These are phyloP conservation scores for Capsicum rhomboideum DNA, from an alignment of 257 asterid species.

Conservation along the genomic window DNA sequence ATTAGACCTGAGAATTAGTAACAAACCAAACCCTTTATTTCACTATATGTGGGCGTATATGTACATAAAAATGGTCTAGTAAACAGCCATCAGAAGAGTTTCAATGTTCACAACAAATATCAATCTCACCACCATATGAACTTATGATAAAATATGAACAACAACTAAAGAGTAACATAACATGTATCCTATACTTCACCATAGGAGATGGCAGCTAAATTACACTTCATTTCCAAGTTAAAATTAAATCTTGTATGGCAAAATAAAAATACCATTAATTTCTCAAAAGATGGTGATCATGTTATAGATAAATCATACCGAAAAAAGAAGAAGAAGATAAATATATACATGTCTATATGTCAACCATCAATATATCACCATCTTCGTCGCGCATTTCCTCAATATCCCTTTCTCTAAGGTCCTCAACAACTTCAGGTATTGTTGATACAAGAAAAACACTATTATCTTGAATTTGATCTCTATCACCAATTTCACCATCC, in stretches of 20 bases:
- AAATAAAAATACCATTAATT: not conserved
- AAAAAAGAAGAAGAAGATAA: no score
- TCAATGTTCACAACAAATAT: not conserved
- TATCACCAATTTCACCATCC: not conserved
- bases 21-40: not conserved
- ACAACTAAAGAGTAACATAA: not conserved
- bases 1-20: not conserved
- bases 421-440: not conserved
- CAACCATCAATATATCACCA: slow-evolving; percentile 50
- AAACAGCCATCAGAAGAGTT: not conserved
- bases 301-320: no score
- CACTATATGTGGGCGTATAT: not conserved
- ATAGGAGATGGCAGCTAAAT: not conserved
- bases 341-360: not conserved
- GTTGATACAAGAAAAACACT: not conserved
- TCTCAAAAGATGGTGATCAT: not conserved
- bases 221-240: not conserved
- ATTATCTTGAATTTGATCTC: not conserved
- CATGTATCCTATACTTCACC: not conserved
- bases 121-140: not conserved
- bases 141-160: not conserved
- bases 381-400: slow-evolving; percentile 47
- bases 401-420: not conserved
- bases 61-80: not conserved
- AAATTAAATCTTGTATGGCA: no score